Conservation (phyloP, 495 filamentous ascomycete species). For the Neurospora terricola region DNA sequence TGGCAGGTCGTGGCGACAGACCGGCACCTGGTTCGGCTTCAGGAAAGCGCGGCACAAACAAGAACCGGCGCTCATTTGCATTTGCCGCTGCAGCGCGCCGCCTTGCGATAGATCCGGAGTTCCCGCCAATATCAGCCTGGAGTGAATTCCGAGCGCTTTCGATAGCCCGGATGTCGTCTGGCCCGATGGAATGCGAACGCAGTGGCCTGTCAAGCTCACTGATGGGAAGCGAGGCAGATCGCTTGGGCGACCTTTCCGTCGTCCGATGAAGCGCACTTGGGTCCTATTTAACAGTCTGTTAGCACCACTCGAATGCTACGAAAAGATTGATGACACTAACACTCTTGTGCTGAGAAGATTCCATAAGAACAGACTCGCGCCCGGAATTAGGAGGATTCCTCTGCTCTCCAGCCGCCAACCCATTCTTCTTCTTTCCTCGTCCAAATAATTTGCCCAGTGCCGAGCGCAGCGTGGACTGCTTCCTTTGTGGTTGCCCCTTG, state of each 20-base stretch:
- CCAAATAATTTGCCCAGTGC: conserved; percentile 42
- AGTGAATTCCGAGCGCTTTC: conserved; percentile 36
- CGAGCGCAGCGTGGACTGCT: conserved; percentile 39
- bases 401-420: conserved; percentile 11
- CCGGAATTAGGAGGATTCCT: conserved; percentile 6
- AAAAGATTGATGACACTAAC: conserved; percentile 23
- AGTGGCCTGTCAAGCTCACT: conserved; percentile 43
- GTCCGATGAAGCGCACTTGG: conserved; percentile 26
- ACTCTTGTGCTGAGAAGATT: conserved; percentile 29
- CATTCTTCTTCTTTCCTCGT: conserved; percentile 35
- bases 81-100: conserved; percentile 26
- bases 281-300: conserved; percentile 27
- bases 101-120: conserved; percentile 1
- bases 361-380: conserved; percentile 11
- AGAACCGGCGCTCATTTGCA: conserved; percentile 26
- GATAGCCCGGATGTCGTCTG: conserved; percentile 35
- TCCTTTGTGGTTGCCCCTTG: conserved; percentile 31
- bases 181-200: conserved; percentile 44
- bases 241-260: conserved; percentile 27
- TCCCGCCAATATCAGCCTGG: conserved; percentile 24
- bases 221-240: conserved; percentile 42
- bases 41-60: conserved; percentile 19
- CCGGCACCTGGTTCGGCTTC: conserved; percentile 33
- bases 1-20: conserved; percentile 44
- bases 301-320: background rate